Conservation (phyloP, 2,329 filamentous ascomycete species). For the Hymenoscyphus linearis region DNA sequence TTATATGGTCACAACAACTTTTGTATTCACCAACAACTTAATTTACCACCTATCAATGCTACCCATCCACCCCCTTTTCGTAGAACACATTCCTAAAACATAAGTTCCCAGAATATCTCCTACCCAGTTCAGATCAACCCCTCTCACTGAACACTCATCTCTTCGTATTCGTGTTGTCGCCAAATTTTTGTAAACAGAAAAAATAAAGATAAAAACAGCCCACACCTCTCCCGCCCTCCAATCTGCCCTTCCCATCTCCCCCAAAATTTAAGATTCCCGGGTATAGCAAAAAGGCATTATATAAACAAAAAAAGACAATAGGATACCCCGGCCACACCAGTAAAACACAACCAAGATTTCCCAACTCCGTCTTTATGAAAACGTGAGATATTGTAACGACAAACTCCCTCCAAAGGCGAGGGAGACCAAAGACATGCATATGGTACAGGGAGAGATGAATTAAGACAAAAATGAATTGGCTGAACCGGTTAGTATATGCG, state of each 20-base stretch:
- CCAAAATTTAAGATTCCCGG: background rate
- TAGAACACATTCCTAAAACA: background rate
- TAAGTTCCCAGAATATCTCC: background rate
- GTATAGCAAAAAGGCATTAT: conserved; percentile 6
- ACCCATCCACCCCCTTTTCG: background rate
- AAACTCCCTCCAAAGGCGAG: background rate
- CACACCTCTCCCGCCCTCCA: background rate
- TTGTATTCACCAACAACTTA: background rate
- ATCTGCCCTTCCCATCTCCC: background rate
- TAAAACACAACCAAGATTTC: background rate
- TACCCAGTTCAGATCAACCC: background rate
- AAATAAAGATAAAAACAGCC: background rate
- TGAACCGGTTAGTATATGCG: background rate
- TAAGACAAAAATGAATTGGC: background rate
- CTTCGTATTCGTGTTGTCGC: background rate
- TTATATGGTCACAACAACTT: background rate
- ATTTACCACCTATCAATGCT: background rate
- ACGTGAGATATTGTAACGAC: background rate
- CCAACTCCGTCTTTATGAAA: conserved; percentile 3
- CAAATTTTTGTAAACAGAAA: background rate
- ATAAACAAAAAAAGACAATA: conserved; percentile 4
- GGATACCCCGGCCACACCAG: background rate
- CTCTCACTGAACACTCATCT: background rate
- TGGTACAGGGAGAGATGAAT: background rate
- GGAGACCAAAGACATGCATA: background rate